These are phyloP conservation scores for Backusella macrospora DNA, from an alignment of 192 early-diverging fungal genomes.

Conservation along the genomic window DNA sequence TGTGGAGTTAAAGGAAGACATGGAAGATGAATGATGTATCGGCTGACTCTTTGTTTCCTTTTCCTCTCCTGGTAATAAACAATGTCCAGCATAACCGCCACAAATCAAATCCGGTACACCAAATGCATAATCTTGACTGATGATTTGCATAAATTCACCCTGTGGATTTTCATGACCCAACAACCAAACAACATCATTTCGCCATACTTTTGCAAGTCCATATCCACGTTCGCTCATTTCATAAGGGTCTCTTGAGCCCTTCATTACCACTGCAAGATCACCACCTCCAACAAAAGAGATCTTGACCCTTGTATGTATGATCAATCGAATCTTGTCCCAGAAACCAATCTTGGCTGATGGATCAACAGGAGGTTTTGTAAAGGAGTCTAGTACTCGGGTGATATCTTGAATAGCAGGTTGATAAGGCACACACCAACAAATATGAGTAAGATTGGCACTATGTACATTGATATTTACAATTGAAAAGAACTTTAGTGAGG, in stretches of 20 bases:
- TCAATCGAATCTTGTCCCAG: slow-evolving; percentile 49
- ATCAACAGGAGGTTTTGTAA: slow-evolving; percentile 46
- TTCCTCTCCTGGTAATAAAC: slow-evolving; percentile 17
- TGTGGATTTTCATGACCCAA: slow-evolving; percentile 44
- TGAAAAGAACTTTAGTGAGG: slow-evolving; percentile 50
- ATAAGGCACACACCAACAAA: slow-evolving; percentile 43
- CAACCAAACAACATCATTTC: slow-evolving; percentile 35
- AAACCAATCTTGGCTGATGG: slow-evolving; percentile 45
- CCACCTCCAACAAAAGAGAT: slow-evolving; percentile 41
- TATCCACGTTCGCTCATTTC: slow-evolving; percentile 39
- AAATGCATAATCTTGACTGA: slow-evolving; percentile 43
- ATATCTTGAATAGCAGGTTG: slow-evolving; percentile 49
- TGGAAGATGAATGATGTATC: not conserved
- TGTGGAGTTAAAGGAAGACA: slow-evolving; percentile 8
- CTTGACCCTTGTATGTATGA: slow-evolving; percentile 43
- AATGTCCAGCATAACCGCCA: slow-evolving; percentile 34
- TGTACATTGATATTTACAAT: slow-evolving; percentile 42
- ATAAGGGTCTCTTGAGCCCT: slow-evolving; percentile 49
- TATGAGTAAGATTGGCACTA: slow-evolving; percentile 17
- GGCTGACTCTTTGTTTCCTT: not conserved
- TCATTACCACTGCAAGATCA: slow-evolving; percentile 40
- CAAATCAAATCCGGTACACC: slow-evolving; percentile 47
- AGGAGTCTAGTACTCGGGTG: slow-evolving; percentile 34
- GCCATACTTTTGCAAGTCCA: slow-evolving; percentile 45
- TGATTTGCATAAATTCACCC: slow-evolving; percentile 46